Conservation (phyloP, 2,329 filamentous ascomycete genomes). For the Phialophora verrucosa region DNA sequence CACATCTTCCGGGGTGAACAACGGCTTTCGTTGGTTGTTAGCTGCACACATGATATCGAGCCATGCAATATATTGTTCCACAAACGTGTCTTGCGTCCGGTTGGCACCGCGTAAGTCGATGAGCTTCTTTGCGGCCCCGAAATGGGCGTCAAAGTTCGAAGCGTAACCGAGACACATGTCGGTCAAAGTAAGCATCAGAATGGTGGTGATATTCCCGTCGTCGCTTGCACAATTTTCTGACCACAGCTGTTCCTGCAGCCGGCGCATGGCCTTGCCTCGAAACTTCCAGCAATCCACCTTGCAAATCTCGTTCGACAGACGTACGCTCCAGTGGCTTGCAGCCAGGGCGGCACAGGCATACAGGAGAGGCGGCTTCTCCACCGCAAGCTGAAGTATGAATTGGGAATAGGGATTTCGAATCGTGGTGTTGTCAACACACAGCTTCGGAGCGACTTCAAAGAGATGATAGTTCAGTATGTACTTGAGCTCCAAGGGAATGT, state of each 20-base stretch:
- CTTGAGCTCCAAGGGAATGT: constrained; percentile 18
- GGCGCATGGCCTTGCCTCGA: constrained; percentile 20
- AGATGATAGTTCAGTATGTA: constrained; percentile 21
- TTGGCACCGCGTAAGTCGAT: constrained; percentile 19
- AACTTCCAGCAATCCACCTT: constrained; percentile 16
- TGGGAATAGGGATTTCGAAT: constrained; percentile 18
- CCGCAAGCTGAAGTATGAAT: constrained; percentile 21
- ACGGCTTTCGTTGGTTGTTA: constrained; percentile 1
- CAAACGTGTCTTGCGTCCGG: constrained; percentile 13
- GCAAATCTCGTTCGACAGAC: constrained; percentile 9
- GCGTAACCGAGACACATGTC: constrained; percentile 16
- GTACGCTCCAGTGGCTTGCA: constrained; percentile 12
- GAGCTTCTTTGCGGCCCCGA: constrained; percentile 14
- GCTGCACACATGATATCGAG: constrained; percentile 23
- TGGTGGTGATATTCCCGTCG: constrained; percentile 19
- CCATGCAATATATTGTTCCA: constrained; percentile 24
- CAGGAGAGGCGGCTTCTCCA: constrained; percentile 18
- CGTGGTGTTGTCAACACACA: constrained; percentile 11
- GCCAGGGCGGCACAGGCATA: constrained; percentile 26
- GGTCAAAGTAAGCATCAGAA: constrained; percentile 23
- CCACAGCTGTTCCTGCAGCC: constrained; percentile 25
- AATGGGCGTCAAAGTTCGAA: constrained; percentile 25
- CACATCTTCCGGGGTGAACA: constrained; percentile 15
- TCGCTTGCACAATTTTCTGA: constrained; percentile 15
- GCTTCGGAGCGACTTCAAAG: constrained; percentile 19